Evolutionary conservation across 2,329 filamentous ascomycete genomes (phyloP).

Genomic region (Claviceps maximensis): DNA sequence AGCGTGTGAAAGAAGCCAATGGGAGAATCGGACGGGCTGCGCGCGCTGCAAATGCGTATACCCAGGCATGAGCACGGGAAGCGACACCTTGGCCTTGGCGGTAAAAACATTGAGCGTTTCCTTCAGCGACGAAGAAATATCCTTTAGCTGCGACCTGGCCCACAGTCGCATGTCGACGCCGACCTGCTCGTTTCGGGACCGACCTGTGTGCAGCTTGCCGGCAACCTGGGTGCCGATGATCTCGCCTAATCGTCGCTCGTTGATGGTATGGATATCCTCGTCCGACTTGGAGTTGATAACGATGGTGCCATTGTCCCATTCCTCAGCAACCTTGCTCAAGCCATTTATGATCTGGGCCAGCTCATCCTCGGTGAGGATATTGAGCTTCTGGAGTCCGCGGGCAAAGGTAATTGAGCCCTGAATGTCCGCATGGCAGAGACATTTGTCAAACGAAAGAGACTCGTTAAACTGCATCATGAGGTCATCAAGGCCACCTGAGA

Average conservation of each 20-base stretch:
- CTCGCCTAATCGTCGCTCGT: constrained; percentile 47
- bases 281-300: constrained; percentile 13
- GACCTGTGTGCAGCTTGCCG: constrained; percentile 52
- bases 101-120: background rate
- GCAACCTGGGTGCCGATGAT: constrained; percentile 42
- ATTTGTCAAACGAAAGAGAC: constrained; percentile 52
- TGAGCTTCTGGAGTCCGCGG: constrained; percentile 46
- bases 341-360: background rate
- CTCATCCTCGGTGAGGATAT: constrained; percentile 37
- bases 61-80: constrained; percentile 14
- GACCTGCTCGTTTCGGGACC: constrained; percentile 61
- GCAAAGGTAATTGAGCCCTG: constrained; percentile 52
- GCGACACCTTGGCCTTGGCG: background rate
- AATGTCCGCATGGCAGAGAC: constrained; percentile 53
- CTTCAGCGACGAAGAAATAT: constrained; percentile 7
- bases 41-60: constrained; percentile 17
- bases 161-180: constrained; percentile 62
- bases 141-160: constrained; percentile 20
- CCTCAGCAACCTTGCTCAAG: constrained; percentile 4
- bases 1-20: constrained; percentile 14
- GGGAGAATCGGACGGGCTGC: constrained; percentile 12
- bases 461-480: constrained; percentile 40
- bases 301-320: constrained; percentile 17
- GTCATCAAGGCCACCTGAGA: constrained; percentile 7
- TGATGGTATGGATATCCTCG: constrained; percentile 35